These are phyloP conservation scores for Escovopsis weberi DNA, from an alignment of 2,329 filamentous ascomycete genomes.

Conservation along the genomic window DNA sequence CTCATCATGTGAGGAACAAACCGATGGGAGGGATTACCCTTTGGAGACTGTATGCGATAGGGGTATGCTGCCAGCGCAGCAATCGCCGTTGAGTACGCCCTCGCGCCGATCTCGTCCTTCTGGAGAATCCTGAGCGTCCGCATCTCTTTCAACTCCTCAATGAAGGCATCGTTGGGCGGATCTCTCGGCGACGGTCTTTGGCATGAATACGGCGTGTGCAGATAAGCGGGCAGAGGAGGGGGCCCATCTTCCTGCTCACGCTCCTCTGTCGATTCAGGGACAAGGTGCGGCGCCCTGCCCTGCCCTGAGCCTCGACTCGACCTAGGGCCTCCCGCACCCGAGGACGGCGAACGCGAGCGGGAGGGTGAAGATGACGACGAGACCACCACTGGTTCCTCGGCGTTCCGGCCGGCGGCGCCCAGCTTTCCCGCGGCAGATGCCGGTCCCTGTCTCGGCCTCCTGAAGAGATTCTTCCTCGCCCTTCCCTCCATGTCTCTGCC, in stretches of 20 bases:
- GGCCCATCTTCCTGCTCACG: constrained; percentile 57
- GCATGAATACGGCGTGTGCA: constrained; percentile 56
- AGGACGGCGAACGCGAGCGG: background rate
- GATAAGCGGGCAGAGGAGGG: constrained; percentile 53
- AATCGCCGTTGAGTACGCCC: constrained; percentile 80
- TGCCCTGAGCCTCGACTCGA: constrained; percentile 3
- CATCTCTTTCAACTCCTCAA: constrained; percentile 60
- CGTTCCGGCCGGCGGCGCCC: no score
- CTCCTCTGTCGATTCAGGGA: constrained; percentile 64
- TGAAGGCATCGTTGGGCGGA: constrained; percentile 61
- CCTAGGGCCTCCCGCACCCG: background rate
- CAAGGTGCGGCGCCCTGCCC: constrained; percentile 25
- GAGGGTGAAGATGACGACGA: background rate
- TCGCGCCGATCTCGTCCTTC: constrained; percentile 63
- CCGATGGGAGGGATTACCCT: constrained; percentile 18
- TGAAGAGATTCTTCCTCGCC: no score
- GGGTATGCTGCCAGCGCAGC: constrained; percentile 76
- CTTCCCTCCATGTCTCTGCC: background rate
- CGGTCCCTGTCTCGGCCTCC: no score
- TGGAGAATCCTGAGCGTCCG: constrained; percentile 54
- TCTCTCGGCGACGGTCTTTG: constrained; percentile 58
- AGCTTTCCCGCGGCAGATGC: no score
- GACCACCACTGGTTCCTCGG: no score
- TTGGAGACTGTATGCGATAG: constrained; percentile 23
- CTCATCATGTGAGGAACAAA: background rate